Base-by-base conservation (phyloP, 1,284 basidiomycete species). In the Singerocomus inundabilis region DNA sequence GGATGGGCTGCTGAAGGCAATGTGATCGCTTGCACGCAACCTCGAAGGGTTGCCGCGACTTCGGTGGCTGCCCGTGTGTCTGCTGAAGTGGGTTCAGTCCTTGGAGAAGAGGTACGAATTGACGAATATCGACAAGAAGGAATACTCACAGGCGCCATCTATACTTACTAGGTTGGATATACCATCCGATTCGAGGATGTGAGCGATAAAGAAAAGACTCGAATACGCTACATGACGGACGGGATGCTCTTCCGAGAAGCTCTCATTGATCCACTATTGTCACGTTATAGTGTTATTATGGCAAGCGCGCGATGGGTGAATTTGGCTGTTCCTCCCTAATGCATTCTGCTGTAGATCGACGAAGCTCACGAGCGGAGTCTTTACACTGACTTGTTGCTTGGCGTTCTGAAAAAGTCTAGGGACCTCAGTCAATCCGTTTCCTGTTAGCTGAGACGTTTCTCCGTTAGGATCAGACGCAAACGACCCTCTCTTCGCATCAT, bases 141-240 rank as follows among this genome's bases (percentile, higher is more conserved):
- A 25, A 24, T 30, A 12, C 44, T 49, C 12, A 51, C 37, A 18
- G 7, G 29, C 35, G 21, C 15, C 10, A 12, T 35, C 13, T 38
- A 18, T 36, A 31, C 35, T 47, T 18, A 15, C 36, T 18, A 93
- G 90, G 94, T 98, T 54, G 96, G 97, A 7, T 99, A 99, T 68
- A 92, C 93, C 4, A 98, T 99, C 57, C 87, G 97, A 11, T 99
- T 99, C 58, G 97, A 99, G 69, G 95, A 99, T 63, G 81, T 94
- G 38, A 90, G 88, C 61, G 81, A 79, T 66, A 85, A 85, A 64
- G 76, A 85, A 47, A 75, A 81, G 43, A 99, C 96, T 0, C 79
- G 91, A n/a, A 91, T 99, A 65, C 84, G 94, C 50, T 99, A 98
- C 71, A 82, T 98, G 81, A 99, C 97, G 26, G 97, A 99, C 67